Conservation (phyloP, 352 stramenopile genomes). For the Blastocystis sp. region DNA sequence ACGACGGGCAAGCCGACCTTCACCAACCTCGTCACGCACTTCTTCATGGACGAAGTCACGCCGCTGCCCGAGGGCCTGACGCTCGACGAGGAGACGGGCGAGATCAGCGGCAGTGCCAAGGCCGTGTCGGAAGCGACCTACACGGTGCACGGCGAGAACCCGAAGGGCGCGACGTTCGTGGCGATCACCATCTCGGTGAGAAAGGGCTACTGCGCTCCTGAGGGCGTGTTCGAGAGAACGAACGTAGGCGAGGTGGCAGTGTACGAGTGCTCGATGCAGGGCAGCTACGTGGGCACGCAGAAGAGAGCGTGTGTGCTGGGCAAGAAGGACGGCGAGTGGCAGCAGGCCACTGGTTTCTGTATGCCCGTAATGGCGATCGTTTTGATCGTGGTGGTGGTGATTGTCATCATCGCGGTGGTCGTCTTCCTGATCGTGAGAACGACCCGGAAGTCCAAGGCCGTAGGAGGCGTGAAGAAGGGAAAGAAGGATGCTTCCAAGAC, state of each 20-base stretch:
- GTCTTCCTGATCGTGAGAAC: background rate
- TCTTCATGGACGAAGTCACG: background rate
- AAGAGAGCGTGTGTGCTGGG: constrained; percentile 18
- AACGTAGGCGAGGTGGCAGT: background rate
- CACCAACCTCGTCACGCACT: constrained; percentile 4
- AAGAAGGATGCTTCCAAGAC: background rate
- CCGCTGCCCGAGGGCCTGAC: constrained; percentile 24
- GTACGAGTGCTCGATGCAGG: constrained; percentile 8
- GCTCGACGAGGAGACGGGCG: constrained; percentile 22
- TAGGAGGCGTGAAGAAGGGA: constrained; percentile 28
- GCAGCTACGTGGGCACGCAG: constrained; percentile 39
- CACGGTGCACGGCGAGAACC: constrained; percentile 38
- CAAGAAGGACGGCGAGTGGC: constrained; percentile 14
- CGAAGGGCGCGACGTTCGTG: background rate
- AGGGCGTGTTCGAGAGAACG: constrained; percentile 21
- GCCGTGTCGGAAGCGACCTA: background rate
- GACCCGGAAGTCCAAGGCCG: background rate
- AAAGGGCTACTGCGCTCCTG: constrained; percentile 2
- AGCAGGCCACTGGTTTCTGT: constrained; percentile 7
- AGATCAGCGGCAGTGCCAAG: constrained; percentile 10
- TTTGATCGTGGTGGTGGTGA: constrained; percentile 14
- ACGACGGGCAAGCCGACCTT: background rate
- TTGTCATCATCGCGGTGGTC: constrained; percentile 27
- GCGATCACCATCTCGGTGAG: background rate
- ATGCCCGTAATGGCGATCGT: constrained; percentile 18